Evolutionary conservation across 177 flowering plant genomes (phyloP).

Genomic region (Vitis hybrid): DNA sequence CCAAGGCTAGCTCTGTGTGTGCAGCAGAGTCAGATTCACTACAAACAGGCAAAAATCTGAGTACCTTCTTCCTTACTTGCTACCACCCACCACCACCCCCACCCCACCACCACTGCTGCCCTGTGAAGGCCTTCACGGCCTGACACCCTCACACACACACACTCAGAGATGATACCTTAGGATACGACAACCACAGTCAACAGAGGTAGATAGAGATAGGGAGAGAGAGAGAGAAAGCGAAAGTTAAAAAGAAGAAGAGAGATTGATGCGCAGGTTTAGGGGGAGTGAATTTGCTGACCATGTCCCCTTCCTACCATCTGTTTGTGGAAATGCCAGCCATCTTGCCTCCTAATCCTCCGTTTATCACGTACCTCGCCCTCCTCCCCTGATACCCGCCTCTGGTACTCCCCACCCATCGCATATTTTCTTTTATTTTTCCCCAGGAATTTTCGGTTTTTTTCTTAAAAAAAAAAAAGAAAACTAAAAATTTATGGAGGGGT

Average conservation of each 20-base stretch:
- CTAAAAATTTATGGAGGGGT: not conserved
- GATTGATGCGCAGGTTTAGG: not conserved
- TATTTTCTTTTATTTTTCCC: not conserved
- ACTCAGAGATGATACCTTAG: too few species aligned
- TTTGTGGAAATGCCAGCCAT: constrained; percentile 14
- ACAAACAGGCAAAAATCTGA: too few species aligned
- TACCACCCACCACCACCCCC: too few species aligned
- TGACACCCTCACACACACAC: too few species aligned
- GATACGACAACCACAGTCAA: constrained; percentile 13
- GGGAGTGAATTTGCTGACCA: not conserved
- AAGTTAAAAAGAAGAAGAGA: not conserved
- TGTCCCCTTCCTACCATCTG: constrained; percentile 33
- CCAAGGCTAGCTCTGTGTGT: too few species aligned
- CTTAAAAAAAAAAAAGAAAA: too few species aligned
- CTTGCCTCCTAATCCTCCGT: constrained; percentile 12
- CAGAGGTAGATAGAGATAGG: constrained; percentile 6
- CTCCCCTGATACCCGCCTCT: too few species aligned
- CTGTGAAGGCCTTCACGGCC: too few species aligned
- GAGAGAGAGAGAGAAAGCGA: constrained; percentile 2
- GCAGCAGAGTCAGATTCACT: too few species aligned
- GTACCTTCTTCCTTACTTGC: too few species aligned
- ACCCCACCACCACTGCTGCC: too few species aligned
- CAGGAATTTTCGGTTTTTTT: not conserved
- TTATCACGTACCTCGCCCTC: constrained; percentile 3
- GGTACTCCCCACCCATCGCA: not conserved